phyloP scores from a whole-genome alignment of 1,284 basidiomycete species.

The Melampsora larici-populina region DNA sequence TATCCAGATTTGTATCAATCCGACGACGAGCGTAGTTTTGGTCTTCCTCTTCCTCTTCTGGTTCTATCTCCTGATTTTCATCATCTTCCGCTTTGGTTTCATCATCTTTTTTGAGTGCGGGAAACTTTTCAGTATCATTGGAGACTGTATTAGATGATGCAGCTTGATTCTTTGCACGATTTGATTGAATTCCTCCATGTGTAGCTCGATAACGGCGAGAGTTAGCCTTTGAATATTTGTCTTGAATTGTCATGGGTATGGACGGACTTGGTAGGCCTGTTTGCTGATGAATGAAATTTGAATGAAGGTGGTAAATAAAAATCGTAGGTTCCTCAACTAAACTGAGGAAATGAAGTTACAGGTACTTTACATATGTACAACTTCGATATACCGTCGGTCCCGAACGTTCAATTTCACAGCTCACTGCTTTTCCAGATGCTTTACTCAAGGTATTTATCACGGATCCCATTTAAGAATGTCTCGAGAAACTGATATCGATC shows the following conservation, averaged over 20 bases:
- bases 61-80: not conserved
- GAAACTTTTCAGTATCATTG: not conserved
- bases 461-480: too few species aligned
- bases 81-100: not conserved
- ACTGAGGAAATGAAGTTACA: too few species aligned
- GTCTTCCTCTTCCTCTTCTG: not conserved
- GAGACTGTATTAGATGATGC: not conserved
- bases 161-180: conserved; percentile 21
- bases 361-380: too few species aligned
- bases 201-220: conserved; percentile 30
- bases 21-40: not conserved
- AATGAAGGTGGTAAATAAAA: too few species aligned
- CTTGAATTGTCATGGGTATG: conserved; percentile 18
- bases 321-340: too few species aligned
- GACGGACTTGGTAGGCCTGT: too few species aligned
- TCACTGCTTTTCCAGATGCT: too few species aligned
- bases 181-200: conserved; percentile 36
- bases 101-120: not conserved
- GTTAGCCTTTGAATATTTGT: conserved; percentile 37
- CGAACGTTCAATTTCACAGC: too few species aligned
- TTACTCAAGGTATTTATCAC: too few species aligned
- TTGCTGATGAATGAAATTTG: too few species aligned
- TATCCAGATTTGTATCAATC: conserved; percentile 15
- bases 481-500: too few species aligned
- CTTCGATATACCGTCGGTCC: too few species aligned